Conservation (phyloP, 2,329 filamentous ascomycete species). For the Phialophora chinensis region DNA sequence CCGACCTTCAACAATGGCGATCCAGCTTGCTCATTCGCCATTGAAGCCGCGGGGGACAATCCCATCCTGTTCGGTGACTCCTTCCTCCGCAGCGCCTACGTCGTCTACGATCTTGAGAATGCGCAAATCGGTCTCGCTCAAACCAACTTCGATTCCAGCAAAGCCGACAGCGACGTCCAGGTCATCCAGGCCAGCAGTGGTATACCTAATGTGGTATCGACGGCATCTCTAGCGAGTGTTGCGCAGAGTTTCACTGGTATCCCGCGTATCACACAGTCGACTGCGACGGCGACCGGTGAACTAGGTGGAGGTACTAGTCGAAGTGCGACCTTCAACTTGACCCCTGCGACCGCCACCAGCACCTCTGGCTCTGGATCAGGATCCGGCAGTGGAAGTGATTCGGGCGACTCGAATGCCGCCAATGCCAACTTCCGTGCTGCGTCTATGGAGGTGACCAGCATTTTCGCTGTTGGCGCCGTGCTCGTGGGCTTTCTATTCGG, state of each 20-base stretch:
- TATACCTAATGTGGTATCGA: conserved; percentile 34
- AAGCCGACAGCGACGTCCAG: conserved; percentile 30
- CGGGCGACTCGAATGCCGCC: conserved; percentile 22
- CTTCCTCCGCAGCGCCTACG: conserved; percentile 75
- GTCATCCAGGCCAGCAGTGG: conserved; percentile 30
- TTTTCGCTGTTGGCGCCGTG: conserved; percentile 24
- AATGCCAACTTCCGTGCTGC: conserved; percentile 25
- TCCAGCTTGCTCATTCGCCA: conserved; percentile 69
- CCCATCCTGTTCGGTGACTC: conserved; percentile 74
- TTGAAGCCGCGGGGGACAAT: conserved; percentile 62
- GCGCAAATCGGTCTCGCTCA: conserved; percentile 74
- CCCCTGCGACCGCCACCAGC: conserved; percentile 21
- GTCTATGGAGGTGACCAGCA: conserved; percentile 19
- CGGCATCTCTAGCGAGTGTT: conserved; percentile 37
- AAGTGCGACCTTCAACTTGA: conserved; percentile 36
- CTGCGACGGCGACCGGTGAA: conserved; percentile 27
- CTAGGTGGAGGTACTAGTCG: conserved; percentile 26
- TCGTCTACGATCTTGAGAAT: conserved; percentile 75
- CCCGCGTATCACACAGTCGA: conserved; percentile 31
- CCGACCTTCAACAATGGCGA: conserved; percentile 61
- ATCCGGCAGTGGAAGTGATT: conserved; percentile 20
- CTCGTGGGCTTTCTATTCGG: conserved; percentile 29
- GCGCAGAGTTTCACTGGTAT: conserved; percentile 42
- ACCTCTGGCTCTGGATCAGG: conserved; percentile 14
- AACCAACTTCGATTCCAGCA: conserved; percentile 52